A percentile compares a stretch with the other conserved stretches of the same genome.
Conservation (phyloP, 768 basidiomycete species). For the Amanita rimosa region DNA sequence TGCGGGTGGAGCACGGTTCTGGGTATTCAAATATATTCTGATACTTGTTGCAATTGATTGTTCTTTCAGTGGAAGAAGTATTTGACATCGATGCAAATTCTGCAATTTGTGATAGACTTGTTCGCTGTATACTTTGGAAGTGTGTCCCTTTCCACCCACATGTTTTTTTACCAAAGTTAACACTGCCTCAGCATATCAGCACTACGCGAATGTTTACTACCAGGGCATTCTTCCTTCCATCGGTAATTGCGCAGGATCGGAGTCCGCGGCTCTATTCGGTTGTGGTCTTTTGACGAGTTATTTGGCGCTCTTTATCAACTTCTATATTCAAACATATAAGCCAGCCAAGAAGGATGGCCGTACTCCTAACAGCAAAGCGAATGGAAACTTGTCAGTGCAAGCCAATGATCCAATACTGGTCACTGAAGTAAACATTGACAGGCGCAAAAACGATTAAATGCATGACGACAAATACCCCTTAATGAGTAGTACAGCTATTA, state of each 20-base stretch:
- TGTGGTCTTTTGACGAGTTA: conserved; percentile 84
- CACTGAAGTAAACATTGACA: background rate
- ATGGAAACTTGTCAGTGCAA: conserved; percentile 12
- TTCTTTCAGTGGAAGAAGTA: conserved; percentile 91
- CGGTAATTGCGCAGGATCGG: conserved; percentile 82
- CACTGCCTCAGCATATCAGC: conserved; percentile 53
- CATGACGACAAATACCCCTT: background rate
- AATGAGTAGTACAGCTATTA: conserved; percentile 5
- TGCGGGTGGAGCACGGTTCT: conserved; percentile 92
- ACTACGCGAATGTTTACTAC: conserved; percentile 62
- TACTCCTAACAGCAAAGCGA: conserved; percentile 30
- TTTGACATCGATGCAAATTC: conserved; percentile 92
- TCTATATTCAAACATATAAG: conserved; percentile 81
- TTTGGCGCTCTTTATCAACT: conserved; percentile 92
- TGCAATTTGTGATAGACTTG: conserved; percentile 91
- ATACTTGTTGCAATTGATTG: background rate
- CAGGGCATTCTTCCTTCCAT: conserved; percentile 49
- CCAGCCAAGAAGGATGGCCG: conserved; percentile 37
- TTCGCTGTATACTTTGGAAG: conserved; percentile 91
- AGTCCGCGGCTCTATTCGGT: conserved; percentile 80
- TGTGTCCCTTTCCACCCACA: conserved; percentile 28
- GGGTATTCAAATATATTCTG: conserved; percentile 38
- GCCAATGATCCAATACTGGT: conserved; percentile 9
- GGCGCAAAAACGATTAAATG: conserved; percentile 5
- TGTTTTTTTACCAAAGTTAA: conserved; percentile 3